Evolutionary conservation across 306 rosid species (phyloP).

Genomic region (Sophora flavescens): DNA sequence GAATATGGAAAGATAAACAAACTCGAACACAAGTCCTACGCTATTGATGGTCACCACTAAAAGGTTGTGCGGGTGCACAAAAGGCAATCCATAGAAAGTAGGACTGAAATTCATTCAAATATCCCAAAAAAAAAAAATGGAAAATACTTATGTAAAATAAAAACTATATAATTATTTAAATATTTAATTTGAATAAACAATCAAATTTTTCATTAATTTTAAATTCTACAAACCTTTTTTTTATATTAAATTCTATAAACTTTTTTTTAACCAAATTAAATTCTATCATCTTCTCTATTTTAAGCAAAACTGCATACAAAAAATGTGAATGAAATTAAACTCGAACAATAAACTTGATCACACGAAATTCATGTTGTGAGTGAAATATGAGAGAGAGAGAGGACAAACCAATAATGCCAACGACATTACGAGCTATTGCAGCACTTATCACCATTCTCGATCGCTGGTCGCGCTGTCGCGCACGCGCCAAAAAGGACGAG

Average conservation of each 20-base stretch:
- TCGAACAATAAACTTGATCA: not conserved
- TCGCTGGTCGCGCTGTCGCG: too few relatives aligned
- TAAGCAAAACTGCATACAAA: not conserved
- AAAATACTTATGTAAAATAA: not conserved
- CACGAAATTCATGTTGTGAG: not conserved
- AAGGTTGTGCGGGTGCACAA: constrained; percentile 63
- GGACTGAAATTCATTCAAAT: constrained; percentile 50
- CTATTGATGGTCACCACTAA: constrained; percentile 62
- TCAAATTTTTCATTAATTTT: too few relatives aligned
- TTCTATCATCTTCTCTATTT: too few relatives aligned
- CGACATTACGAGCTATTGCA: constrained; percentile 44
- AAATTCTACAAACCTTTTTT: too few relatives aligned
- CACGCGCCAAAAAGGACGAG: too few relatives aligned
- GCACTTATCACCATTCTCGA: constrained; percentile 53
- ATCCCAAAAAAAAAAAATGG: not conserved
- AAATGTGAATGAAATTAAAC: not conserved
- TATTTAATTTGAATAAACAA: too few relatives aligned
- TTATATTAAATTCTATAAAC: too few relatives aligned
- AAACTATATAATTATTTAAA: too few relatives aligned
- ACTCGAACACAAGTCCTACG: constrained; percentile 60
- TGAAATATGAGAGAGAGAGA: not conserved
- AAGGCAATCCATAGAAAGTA: constrained; percentile 71
- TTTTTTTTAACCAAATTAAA: too few relatives aligned
- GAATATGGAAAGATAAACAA: constrained; percentile 56
- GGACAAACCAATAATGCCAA: constrained; percentile 68